Evolutionary conservation across 768 basidiomycete species (phyloP).

Genomic region (Trametes villosa): DNA sequence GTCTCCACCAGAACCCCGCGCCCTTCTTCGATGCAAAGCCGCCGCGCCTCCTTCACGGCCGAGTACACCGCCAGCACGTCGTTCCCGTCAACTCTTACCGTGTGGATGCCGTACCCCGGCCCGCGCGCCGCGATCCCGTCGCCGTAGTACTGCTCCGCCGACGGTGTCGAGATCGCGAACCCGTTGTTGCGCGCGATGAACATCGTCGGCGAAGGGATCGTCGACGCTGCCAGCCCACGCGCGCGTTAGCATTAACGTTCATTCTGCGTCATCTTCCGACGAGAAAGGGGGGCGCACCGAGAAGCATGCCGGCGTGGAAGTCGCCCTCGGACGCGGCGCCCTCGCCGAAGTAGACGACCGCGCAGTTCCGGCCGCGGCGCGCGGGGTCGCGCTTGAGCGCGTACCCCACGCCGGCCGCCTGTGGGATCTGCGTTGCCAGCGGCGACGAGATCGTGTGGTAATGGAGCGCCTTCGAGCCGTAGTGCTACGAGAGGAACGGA

Average conservation of each 20-base stretch:
- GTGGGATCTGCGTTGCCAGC: conserved; percentile 92
- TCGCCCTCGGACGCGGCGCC: conserved; percentile 95
- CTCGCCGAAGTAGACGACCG: conserved; percentile 92
- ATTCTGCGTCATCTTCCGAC: not conserved
- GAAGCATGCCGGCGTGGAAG: conserved; percentile 88
- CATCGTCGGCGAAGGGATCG: conserved; percentile 72
- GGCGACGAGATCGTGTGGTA: conserved; percentile 96
- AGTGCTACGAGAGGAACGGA: no score
- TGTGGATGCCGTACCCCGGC: conserved; percentile 90
- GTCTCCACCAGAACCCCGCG: conserved; percentile 87
- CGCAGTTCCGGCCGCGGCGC: conserved; percentile 72
- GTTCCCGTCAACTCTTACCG: conserved; percentile 92
- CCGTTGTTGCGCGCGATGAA: conserved; percentile 86
- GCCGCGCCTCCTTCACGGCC: conserved; percentile 73
- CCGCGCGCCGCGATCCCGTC: conserved; percentile 94
- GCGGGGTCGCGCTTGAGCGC: conserved; percentile 80
- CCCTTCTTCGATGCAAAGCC: conserved; percentile 73
- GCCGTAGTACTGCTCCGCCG: conserved; percentile 86
- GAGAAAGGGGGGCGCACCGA: conserved; percentile 35
- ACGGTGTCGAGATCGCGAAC: conserved; percentile 94
- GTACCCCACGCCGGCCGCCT: conserved; percentile 92
- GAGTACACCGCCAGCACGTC: conserved; percentile 84
- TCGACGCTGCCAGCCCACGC: conserved; percentile 59
- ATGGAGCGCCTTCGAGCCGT: conserved; percentile 81
- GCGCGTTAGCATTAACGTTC: not conserved